Base-by-base conservation (phyloP, 371 early-diverging fungal genomes). In the Chytridiales sp. region DNA sequence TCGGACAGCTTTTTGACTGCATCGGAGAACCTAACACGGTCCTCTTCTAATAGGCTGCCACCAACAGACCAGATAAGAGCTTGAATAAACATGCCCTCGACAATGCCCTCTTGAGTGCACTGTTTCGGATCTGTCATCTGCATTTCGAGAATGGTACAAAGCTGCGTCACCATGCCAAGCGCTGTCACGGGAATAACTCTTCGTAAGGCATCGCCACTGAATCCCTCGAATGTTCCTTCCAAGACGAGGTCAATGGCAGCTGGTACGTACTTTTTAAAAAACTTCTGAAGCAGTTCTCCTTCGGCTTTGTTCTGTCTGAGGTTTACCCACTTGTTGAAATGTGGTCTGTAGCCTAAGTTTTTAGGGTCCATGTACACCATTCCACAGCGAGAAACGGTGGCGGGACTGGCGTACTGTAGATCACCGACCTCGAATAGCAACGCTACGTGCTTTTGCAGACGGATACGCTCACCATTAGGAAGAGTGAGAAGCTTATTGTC, bases 321-420 rank as follows among this genome's bases (percentile, higher is more conserved):
- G 43, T 77, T 74, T 41, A 62, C 57, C 83, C 81, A 83, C 39
- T 73, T 72, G 13, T 67, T 67, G 57, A 69, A 81, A 54, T 48
- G 74, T 0, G 81, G 83, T 47, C 66, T 60, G 62, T 72, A 79
- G 2, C 80, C 81, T 24, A 84, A 68, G 48, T 78, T 80, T 34
- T 82, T 78, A 0, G 80, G 75, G 44, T 83, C 82, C 77, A 83
- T 69, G 56, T 82, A 81, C 3, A 86, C 81, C 78, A 85, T 82
- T 52, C 84, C 84, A 50, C 84, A 81, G 17, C 87, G 63, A 35
- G 83, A 83, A 1, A 86, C 79, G 1, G 87, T 85, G 6, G 87
- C 87, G n/a, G 84, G 83, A 57, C 80, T 78, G 4, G 83, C 80
- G 46, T 83, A 78, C 46, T 80, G 79, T 51, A 85, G 63, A 57